These are phyloP conservation scores for Golubevia pallescens DNA, from an alignment of 1,284 basidiomycete species.

Conservation along the genomic window DNA sequence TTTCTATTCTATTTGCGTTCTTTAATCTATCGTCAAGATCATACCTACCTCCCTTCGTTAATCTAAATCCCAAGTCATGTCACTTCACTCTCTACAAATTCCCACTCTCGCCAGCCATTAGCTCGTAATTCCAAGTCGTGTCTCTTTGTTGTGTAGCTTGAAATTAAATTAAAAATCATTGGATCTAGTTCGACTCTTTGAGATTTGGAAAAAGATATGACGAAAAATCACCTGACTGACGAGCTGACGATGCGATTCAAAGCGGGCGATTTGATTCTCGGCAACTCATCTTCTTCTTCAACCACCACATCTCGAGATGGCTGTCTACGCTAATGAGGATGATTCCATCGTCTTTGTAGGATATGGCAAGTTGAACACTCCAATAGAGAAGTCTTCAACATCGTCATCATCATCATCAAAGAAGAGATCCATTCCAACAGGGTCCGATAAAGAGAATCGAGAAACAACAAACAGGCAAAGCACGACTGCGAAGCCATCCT, in stretches of 20 bases:
- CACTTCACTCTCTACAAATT: too few species aligned
- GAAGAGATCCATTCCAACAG: not conserved
- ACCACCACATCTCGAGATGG: too few species aligned
- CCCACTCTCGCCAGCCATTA: too few species aligned
- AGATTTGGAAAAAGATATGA: not conserved
- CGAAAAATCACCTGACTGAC: not conserved
- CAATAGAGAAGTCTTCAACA: not conserved
- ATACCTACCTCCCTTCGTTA: too few species aligned
- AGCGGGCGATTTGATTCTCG: too few species aligned
- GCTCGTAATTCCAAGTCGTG: too few species aligned
- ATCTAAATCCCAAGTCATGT: too few species aligned
- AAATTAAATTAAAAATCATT: not conserved
- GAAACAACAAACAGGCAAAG: too few species aligned
- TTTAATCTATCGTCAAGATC: too few species aligned
- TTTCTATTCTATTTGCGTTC: too few species aligned
- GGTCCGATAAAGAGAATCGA: not conserved
- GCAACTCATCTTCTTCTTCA: too few species aligned
- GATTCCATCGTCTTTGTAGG: not conserved
- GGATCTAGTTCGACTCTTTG: not conserved
- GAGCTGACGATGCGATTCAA: slow-evolving; percentile 1
- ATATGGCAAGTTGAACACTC: not conserved
- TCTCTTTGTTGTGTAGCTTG: not conserved
- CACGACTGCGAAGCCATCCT: too few species aligned
- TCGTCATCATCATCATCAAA: not conserved
- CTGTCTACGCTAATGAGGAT: not conserved